Percentiles rank a stretch among this genome's conserved stretches.
phyloP scores from a whole-genome alignment of 2,329 filamentous ascomycete species.

The Fusarium clavum region DNA sequence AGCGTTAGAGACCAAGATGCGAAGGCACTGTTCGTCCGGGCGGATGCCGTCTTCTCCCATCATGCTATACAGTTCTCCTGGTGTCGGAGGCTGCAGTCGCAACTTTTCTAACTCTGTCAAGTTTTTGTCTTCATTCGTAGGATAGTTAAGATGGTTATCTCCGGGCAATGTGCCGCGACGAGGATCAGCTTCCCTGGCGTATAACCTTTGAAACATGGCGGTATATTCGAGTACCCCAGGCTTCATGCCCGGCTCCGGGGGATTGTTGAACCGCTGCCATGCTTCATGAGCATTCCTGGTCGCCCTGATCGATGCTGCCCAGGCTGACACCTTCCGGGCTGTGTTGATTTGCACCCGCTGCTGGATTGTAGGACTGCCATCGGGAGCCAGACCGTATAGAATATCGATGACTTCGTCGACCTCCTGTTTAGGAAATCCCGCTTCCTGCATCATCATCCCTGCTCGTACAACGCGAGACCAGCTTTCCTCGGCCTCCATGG shows the following conservation, averaged over 20 bases:
- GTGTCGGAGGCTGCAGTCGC: slow-evolving; percentile 69
- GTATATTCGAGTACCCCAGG: slow-evolving; percentile 63
- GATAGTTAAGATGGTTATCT: slow-evolving; percentile 65
- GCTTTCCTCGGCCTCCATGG: slow-evolving; percentile 62
- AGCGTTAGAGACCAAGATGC: slow-evolving; percentile 67
- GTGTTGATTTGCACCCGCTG: slow-evolving; percentile 47
- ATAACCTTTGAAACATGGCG: slow-evolving; percentile 71
- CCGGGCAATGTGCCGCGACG: slow-evolving; percentile 62
- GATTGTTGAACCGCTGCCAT: slow-evolving; percentile 63
- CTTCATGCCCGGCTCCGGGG: slow-evolving; percentile 49
- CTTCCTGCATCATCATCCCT: slow-evolving; percentile 65
- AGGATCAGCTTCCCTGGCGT: slow-evolving; percentile 48
- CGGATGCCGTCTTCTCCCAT: slow-evolving; percentile 65
- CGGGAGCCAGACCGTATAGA: slow-evolving; percentile 63
- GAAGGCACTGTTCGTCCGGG: slow-evolving; percentile 63
- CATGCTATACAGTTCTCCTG: slow-evolving; percentile 67
- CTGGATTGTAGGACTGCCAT: slow-evolving; percentile 68
- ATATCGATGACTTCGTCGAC: slow-evolving; percentile 63
- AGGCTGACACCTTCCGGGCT: slow-evolving; percentile 49
- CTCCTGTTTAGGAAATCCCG: slow-evolving; percentile 63
- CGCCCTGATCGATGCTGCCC: slow-evolving; percentile 68
- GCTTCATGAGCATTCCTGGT: slow-evolving; percentile 72
- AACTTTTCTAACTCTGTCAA: slow-evolving; percentile 74
- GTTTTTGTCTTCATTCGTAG: slow-evolving; percentile 56
- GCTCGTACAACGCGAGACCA: slow-evolving; percentile 65